These are phyloP conservation scores for Solanum raphanifolium DNA, from an alignment of 257 asterid genomes.

Conservation along the genomic window DNA sequence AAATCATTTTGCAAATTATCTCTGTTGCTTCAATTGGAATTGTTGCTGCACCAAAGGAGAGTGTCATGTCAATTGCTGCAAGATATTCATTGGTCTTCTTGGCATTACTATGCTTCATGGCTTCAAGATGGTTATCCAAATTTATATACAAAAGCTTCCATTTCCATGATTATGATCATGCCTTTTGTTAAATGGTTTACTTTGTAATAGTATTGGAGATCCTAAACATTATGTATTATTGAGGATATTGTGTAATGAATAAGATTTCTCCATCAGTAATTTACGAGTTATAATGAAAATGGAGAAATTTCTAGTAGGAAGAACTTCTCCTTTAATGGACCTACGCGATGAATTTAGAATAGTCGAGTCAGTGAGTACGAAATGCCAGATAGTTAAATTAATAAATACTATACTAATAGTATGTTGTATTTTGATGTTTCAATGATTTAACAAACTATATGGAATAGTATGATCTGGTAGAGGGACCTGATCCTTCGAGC, in stretches of 20 bases:
- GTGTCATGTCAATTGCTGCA: slow-evolving; percentile 25
- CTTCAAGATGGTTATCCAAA: slow-evolving; percentile 67
- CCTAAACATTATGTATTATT: background rate
- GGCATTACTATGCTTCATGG: slow-evolving; percentile 61
- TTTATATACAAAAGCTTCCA: slow-evolving; percentile 65
- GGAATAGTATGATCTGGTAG: too few species aligned
- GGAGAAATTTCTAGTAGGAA: too few species aligned
- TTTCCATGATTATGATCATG: slow-evolving; percentile 85
- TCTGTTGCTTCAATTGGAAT: slow-evolving; percentile 40
- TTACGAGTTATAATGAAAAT: background rate
- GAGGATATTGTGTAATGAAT: background rate
- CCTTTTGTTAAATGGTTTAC: slow-evolving; percentile 21
- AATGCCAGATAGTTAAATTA: too few species aligned
- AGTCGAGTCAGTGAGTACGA: too few species aligned
- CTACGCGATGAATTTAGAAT: too few species aligned
- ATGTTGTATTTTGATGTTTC: too few species aligned
- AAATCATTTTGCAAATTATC: slow-evolving; percentile 39
- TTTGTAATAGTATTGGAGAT: background rate
- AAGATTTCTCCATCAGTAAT: background rate
- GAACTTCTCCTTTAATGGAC: background rate
- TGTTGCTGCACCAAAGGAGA: slow-evolving; percentile 56
- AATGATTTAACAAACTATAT: too few species aligned
- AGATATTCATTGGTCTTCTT: slow-evolving; percentile 29
- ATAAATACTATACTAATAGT: too few species aligned
- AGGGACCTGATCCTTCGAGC: too few species aligned